Evolutionary conservation across 2,329 filamentous ascomycete genomes (phyloP), one percentile per base, ranked within the genome.

Genomic region (Scedosporium aurantiacum): DNA sequence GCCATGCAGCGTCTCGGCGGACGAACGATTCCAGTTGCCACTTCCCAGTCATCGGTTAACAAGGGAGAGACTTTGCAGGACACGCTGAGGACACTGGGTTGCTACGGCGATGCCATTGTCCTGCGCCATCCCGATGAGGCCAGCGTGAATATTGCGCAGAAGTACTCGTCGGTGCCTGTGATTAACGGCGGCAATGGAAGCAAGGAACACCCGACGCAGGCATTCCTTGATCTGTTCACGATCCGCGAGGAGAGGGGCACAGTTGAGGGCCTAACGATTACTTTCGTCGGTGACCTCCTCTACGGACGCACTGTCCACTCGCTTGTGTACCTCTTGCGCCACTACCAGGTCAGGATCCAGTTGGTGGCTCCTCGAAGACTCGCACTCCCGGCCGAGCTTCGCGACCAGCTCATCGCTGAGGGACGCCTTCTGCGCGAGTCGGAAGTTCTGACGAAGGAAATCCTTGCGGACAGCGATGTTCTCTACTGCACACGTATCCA

Each of bases 1-100:
- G 94, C 94, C 50, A 99, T 99, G 94, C 95, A 99, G 80, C 89
- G 95, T 60, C 87, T 99, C 4, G 94, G 94, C 67, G 94, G 94
- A 57, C 84, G 91, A 57, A 93, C 89, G 2, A 82, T 99, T 60
- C 81, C 87, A 60, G 87, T 97, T 70, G 81, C 91, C 47, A 95
- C 93, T 2, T 83, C 86, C 5, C 85, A 90, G 67, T 97, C 93
- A 2, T 96, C 90, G 14, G 92, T 92, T 3, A 84, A 92, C 74
- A 99, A 99, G 82, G 94, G 94, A 50, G 94, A 99, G 78, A 87
- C 88, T 3, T 83, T 99, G 18, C 90, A 94, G 70, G 94, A 99
- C 72, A 96, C 91, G 14, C 85, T 99, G 68, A 88, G 94, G 65
- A 99, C 94, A 1, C 82, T 99, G 57, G 91, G 87, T 67, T 96